phyloP scores from a whole-genome alignment of 371 early-diverging fungal species.

The Mortierella sp. region DNA sequence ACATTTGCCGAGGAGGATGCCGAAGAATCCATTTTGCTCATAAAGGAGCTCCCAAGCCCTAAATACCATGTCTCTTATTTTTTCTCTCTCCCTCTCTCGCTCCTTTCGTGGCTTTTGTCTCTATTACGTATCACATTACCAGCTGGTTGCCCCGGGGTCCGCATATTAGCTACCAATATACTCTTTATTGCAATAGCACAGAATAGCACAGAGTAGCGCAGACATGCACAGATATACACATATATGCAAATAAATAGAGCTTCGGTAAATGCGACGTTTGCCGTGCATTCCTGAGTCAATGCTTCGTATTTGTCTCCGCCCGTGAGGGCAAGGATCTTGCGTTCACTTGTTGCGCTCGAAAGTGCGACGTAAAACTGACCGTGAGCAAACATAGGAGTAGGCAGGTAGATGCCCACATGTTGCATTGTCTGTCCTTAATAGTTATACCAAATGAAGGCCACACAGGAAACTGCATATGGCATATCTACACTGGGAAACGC shows the following conservation, averaged over 20 bases:
- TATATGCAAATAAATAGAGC: no score
- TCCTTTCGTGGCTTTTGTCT: not conserved
- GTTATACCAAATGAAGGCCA: constrained; percentile 41
- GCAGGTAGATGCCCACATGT: constrained; percentile 16
- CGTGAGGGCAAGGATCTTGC: no score
- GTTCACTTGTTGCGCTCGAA: constrained; percentile 3
- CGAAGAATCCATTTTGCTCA: constrained; percentile 40
- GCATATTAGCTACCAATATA: no score
- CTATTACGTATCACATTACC: no score
- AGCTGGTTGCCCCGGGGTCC: no score
- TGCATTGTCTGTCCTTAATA: constrained; percentile 49
- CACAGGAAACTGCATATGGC: constrained; percentile 36
- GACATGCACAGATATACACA: no score
- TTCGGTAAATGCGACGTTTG: no score
- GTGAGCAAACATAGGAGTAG: constrained; percentile 25
- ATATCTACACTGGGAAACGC: constrained; percentile 4
- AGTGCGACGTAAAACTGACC: constrained; percentile 40
- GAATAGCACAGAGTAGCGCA: no score
- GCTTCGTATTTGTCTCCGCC: no score
- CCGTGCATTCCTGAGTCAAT: no score
- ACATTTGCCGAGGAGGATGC: constrained; percentile 49
- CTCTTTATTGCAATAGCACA: no score
- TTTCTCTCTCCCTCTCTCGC: not conserved
- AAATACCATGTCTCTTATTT: constrained; percentile 4
- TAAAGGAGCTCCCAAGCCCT: constrained; percentile 30